Conservation (phyloP, 2,329 filamentous ascomycete genomes). For the Cladophialophora carrionii region DNA sequence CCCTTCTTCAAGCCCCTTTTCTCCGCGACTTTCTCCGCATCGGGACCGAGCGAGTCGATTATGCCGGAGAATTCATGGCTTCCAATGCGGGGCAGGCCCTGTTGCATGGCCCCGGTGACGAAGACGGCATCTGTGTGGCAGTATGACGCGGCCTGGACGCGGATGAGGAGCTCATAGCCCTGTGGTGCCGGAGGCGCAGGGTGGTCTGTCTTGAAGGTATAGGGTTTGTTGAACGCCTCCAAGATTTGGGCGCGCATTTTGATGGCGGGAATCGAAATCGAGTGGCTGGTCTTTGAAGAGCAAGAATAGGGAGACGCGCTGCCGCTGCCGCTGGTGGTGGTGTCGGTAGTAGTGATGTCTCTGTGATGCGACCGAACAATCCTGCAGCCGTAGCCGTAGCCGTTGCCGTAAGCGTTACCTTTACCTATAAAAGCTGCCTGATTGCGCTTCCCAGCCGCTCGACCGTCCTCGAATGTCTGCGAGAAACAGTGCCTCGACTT, state of each 20-base stretch:
- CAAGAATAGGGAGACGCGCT: background rate
- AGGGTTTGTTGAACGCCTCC: conserved; percentile 36
- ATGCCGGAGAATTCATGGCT: conserved; percentile 54
- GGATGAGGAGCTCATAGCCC: conserved; percentile 49
- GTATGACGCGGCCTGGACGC: conserved; percentile 53
- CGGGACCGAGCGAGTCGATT: conserved; percentile 41
- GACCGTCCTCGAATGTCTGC: background rate
- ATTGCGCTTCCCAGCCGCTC: background rate
- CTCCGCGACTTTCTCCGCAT: conserved; percentile 21
- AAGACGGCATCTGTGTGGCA: conserved; percentile 52
- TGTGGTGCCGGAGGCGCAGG: conserved; percentile 46
- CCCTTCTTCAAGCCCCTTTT: conserved; percentile 22
- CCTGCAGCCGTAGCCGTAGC: background rate
- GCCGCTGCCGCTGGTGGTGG: background rate
- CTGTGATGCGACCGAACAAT: background rate
- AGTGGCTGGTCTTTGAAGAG: background rate
- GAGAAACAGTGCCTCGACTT: background rate
- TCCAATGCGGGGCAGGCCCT: conserved; percentile 48
- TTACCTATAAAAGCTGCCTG: background rate
- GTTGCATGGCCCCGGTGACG: conserved; percentile 44
- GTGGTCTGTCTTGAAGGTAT: conserved; percentile 35
- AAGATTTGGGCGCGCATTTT: conserved; percentile 38
- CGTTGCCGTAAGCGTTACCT: background rate
- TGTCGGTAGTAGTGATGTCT: background rate
- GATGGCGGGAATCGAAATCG: conserved; percentile 21